Evolutionary conservation across 768 basidiomycete species (phyloP).

Genomic region (Cystobasidium tubakii): DNA sequence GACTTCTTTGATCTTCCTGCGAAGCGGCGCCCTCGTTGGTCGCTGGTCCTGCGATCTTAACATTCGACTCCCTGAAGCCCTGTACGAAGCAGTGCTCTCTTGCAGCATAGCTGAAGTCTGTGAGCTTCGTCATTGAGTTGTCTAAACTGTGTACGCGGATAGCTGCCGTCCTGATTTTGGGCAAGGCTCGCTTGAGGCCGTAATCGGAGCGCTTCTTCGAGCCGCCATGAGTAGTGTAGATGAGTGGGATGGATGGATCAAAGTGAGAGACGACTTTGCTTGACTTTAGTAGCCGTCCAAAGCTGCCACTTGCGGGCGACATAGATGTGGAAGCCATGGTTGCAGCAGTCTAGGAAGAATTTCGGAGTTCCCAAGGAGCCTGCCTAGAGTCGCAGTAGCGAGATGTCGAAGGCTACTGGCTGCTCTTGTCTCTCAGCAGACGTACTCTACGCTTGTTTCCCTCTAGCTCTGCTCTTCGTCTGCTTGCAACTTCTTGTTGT

Average conservation of each 20-base stretch:
- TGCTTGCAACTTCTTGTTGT: not conserved
- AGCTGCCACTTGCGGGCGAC: not conserved
- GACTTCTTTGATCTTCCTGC: not conserved
- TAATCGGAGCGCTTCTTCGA: constrained; percentile 33
- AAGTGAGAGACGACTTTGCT: constrained; percentile 29
- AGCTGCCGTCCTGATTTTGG: constrained; percentile 7
- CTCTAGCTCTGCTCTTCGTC: not conserved
- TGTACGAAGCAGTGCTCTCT: constrained; percentile 14
- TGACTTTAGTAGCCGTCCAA: constrained; percentile 18
- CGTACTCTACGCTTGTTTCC: not conserved
- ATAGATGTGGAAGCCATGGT: not conserved
- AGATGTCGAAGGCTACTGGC: not conserved
- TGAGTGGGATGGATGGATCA: constrained; percentile 21
- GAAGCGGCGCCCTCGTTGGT: not conserved
- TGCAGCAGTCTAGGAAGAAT: not conserved
- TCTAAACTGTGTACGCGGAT: constrained; percentile 30
- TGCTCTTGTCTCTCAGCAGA: not conserved
- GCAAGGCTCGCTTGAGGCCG: constrained; percentile 34
- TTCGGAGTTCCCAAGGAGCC: not conserved
- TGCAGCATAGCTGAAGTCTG: constrained; percentile 27
- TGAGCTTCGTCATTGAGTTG: constrained; percentile 26
- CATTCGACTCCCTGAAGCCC: constrained; percentile 5
- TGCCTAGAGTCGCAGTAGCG: not conserved
- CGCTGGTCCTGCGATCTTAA: not conserved
- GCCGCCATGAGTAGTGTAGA: constrained; percentile 34